phyloP scores from a whole-genome alignment of 257 asterid genomes.

The Marsdenia floribunda region DNA sequence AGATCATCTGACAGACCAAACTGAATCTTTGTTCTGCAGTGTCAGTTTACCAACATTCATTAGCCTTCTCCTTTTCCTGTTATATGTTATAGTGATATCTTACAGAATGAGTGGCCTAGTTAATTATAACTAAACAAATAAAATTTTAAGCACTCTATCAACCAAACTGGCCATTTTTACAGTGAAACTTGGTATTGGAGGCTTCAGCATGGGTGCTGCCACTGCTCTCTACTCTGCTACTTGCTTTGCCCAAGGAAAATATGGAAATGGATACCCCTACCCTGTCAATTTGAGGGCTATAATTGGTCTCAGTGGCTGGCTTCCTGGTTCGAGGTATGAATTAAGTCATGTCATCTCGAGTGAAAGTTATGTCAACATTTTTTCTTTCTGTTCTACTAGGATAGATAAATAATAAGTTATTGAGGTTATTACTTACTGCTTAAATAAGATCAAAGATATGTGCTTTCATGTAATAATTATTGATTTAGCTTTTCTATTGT shows the following conservation, averaged over 20 bases:
- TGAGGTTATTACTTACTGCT: not conserved
- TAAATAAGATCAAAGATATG: not conserved
- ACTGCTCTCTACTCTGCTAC: slow-evolving; percentile 85
- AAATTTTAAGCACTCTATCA: not conserved
- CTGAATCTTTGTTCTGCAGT: not conserved
- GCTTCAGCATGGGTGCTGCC: slow-evolving; percentile 98
- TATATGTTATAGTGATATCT: not conserved
- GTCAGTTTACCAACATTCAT: not conserved
- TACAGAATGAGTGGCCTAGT: not conserved
- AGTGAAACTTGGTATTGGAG: slow-evolving; percentile 96
- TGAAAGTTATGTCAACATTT: not conserved
- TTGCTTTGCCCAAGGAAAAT: slow-evolving; percentile 82
- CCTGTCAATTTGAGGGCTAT: slow-evolving; percentile 67
- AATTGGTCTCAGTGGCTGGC: slow-evolving; percentile 95
- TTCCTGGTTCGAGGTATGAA: slow-evolving; percentile 80
- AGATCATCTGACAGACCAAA: not conserved
- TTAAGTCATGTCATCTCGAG: slow-evolving; percentile 11
- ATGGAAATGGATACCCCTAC: slow-evolving; percentile 76
- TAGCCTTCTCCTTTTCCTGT: not conserved
- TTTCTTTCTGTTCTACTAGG: not conserved
- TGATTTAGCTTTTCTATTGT: not conserved
- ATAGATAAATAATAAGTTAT: not conserved
- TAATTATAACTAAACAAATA: not conserved
- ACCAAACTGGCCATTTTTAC: slow-evolving; percentile 12
- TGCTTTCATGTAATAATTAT: not conserved